Conservation (phyloP, 164 flowering plant species). For the Aristolochia fimbriata region DNA sequence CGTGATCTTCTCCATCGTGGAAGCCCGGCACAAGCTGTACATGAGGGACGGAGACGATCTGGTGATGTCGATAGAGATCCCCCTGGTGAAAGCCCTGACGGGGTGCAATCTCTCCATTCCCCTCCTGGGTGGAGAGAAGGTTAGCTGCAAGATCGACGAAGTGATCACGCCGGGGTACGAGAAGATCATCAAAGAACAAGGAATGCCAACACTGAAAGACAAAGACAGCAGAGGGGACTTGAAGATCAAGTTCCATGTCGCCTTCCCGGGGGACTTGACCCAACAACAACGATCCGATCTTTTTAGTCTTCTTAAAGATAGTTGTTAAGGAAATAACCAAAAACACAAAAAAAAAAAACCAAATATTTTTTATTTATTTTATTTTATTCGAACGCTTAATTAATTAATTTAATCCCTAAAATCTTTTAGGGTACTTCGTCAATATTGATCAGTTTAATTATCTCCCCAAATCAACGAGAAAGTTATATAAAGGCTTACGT, state of each 20-base stretch:
- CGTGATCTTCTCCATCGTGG: conserved; percentile 46
- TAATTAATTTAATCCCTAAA: too few relatives aligned
- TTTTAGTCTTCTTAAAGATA: conserved; percentile 29
- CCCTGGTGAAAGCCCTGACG: conserved; percentile 61
- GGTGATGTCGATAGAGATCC: conserved; percentile 47
- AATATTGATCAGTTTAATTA: too few relatives aligned
- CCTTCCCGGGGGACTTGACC: conserved; percentile 40
- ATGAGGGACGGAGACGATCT: conserved; percentile 55
- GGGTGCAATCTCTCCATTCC: conserved; percentile 58
- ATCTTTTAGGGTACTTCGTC: too few relatives aligned
- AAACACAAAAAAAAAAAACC: too few relatives aligned
- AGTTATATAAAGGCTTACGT: too few relatives aligned
- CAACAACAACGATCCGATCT: conserved; percentile 41
- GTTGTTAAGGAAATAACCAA: too few relatives aligned
- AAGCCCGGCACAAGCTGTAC: conserved; percentile 53
- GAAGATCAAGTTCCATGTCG: conserved; percentile 38
- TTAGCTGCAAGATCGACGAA: conserved; percentile 36
- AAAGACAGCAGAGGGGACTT: conserved; percentile 47
- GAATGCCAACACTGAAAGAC: conserved; percentile 56
- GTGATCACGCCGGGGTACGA: conserved; percentile 55
- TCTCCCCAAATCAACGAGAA: too few relatives aligned
- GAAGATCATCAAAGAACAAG: conserved; percentile 57
- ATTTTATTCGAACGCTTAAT: too few relatives aligned
- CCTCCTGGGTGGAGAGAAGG: conserved; percentile 50
- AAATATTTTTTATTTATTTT: too few relatives aligned